Evolutionary conservation across 257 asterid genomes (phyloP).

Genomic region (Coffea canephora): DNA sequence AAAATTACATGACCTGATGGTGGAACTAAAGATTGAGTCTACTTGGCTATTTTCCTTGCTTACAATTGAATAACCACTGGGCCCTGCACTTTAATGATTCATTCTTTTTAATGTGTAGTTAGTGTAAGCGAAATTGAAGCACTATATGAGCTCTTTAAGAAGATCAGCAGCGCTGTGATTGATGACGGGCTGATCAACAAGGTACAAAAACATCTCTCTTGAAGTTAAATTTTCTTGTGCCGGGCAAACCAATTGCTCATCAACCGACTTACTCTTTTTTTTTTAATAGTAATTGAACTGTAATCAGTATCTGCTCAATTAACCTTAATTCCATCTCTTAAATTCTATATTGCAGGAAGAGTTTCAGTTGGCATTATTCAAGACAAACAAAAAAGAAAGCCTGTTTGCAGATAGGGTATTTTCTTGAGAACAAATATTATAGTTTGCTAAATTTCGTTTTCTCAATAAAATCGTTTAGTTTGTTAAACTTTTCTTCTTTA

Average conservation of each 20-base stretch:
- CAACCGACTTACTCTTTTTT: neutral
- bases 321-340: constrained; percentile 12
- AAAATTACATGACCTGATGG: neutral
- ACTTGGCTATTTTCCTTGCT: neutral
- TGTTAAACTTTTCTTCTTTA: neutral
- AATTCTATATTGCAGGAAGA: constrained; percentile 68
- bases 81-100: constrained; percentile 3
- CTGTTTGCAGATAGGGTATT: constrained; percentile 96
- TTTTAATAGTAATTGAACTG: constrained; percentile 7
- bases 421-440: neutral
- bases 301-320: constrained; percentile 6
- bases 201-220: constrained; percentile 34
- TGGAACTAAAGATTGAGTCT: neutral
- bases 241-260: neutral
- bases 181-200: constrained; percentile 97
- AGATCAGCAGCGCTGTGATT: constrained; percentile 98
- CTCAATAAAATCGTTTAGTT: neutral
- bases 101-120: constrained; percentile 49
- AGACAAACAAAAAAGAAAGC: constrained; percentile 94
- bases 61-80: neutral
- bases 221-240: neutral
- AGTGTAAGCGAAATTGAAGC: constrained; percentile 99
- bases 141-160: constrained; percentile 91
- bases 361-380: constrained; percentile 93
- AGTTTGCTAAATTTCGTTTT: neutral